A percentile compares a stretch with the other conserved stretches of the same genome.
These are phyloP conservation scores for Ascochyta clinopodiicola DNA, from an alignment of 2,329 filamentous ascomycete genomes.

Conservation along the genomic window DNA sequence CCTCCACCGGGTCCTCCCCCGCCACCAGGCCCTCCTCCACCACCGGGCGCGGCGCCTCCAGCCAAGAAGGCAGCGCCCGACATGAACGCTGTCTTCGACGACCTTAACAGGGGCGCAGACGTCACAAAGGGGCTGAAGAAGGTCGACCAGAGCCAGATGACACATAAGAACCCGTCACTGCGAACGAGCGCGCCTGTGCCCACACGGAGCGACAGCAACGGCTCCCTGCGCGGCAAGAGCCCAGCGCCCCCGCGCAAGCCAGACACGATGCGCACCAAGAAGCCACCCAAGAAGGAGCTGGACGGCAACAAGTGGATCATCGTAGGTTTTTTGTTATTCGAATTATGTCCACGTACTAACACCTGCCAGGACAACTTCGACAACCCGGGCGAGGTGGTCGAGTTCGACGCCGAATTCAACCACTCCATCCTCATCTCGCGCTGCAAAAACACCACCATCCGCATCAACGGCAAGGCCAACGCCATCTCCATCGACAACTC, in stretches of 20 bases:
- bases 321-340: conserved; percentile 54
- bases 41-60: conserved; percentile 57
- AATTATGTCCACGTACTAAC: conserved; percentile 5
- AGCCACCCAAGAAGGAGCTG: conserved; percentile 57
- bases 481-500: conserved; percentile 97
- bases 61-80: conserved; percentile 62
- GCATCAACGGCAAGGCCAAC: conserved; percentile 92
- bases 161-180: conserved; percentile 93
- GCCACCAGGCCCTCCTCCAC: conserved; percentile 56
- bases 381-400: conserved; percentile 72
- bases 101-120: conserved; percentile 86
- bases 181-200: conserved; percentile 75
- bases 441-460: conserved; percentile 89
- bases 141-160: conserved; percentile 96
- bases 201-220: conserved; percentile 60
- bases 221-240: conserved; percentile 71
- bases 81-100: conserved; percentile 86
- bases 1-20: conserved; percentile 72
- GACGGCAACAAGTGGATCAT: conserved; percentile 88
- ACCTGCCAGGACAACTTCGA: conserved; percentile 84
- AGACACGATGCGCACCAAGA: conserved; percentile 57
- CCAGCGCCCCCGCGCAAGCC: conserved; percentile 78
- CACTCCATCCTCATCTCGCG: conserved; percentile 92
- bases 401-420: conserved; percentile 79
- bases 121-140: conserved; percentile 90